Conservation (phyloP, 1,139 yeast genomes). For the Meyerozyma smithsonii region DNA sequence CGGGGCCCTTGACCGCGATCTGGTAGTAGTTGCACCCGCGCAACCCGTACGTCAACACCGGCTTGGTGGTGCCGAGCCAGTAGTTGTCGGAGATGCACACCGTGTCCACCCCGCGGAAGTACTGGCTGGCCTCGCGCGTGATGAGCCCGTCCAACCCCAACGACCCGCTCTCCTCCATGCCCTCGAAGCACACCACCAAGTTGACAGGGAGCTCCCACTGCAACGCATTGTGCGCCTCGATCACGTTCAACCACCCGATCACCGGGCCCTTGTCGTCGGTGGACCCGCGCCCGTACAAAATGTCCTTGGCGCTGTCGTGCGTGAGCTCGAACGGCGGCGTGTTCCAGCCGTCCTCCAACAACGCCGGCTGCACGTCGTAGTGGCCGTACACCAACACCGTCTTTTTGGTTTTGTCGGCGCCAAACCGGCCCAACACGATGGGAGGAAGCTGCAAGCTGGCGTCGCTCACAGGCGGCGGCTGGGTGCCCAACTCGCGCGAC, state of each 20-base stretch:
- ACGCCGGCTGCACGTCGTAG: conserved; percentile 97
- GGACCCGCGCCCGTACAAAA: conserved; percentile 87
- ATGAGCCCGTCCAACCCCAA: conserved; percentile 83
- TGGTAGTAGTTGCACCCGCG: conserved; percentile 96
- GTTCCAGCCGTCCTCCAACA: conserved; percentile 88
- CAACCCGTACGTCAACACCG: conserved; percentile 94
- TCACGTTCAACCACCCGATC: conserved; percentile 90
- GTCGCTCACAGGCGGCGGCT: conserved; percentile 78
- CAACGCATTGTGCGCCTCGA: conserved; percentile 84
- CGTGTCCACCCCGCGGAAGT: conserved; percentile 85
- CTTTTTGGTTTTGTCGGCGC: conserved; percentile 73
- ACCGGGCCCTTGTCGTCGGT: conserved; percentile 99
- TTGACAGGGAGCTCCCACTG: conserved; percentile 91
- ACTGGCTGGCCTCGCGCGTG: conserved; percentile 67
- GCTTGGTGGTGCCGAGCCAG: conserved; percentile 97
- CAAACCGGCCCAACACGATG: conserved; percentile 82
- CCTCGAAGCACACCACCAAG: conserved; percentile 89
- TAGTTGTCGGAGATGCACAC: conserved; percentile 96
- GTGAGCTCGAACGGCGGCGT: conserved; percentile 82
- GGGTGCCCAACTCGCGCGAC: conserved; percentile 76
- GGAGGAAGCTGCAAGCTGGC: conserved; percentile 79
- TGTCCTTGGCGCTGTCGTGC: conserved; percentile 51
- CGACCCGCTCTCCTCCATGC: conserved; percentile 98
- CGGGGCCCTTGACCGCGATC: conserved; percentile 79
- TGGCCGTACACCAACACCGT: conserved; percentile 93